These are phyloP conservation scores for Tuber calosporum DNA, from an alignment of 495 filamentous ascomycete species.

Conservation along the genomic window DNA sequence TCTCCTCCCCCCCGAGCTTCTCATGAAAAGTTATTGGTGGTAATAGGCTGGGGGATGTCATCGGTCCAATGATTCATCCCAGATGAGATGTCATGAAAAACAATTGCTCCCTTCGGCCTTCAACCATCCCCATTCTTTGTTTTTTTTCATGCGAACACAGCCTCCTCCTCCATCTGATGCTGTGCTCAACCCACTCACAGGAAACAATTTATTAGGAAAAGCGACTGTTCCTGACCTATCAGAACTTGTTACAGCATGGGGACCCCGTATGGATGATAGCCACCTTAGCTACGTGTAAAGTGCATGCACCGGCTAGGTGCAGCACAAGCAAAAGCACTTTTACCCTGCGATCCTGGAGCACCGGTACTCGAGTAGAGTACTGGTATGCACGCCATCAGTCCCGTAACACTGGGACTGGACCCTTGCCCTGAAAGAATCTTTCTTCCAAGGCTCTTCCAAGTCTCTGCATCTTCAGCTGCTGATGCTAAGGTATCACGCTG, in stretches of 20 bases:
- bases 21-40: background rate
- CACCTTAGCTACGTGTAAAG: background rate
- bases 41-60: background rate
- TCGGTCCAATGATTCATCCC: background rate
- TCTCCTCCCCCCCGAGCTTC: background rate
- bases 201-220: background rate
- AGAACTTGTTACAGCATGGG: background rate
- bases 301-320: background rate
- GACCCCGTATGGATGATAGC: background rate
- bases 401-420: background rate
- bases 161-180: background rate
- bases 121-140: background rate
- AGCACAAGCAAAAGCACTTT: background rate
- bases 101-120: background rate
- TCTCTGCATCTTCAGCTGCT: background rate
- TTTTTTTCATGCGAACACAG: conserved; percentile 1
- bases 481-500: background rate
- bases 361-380: too few species aligned
- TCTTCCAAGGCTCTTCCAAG: background rate
- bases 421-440: background rate
- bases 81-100: background rate
- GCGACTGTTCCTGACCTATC: background rate
- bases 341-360: background rate
- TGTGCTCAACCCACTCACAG: background rate
- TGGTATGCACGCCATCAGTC: too few species aligned